phyloP scores from a whole-genome alignment of 2,329 filamentous ascomycete species.

The Trichoderma aggressivum region DNA sequence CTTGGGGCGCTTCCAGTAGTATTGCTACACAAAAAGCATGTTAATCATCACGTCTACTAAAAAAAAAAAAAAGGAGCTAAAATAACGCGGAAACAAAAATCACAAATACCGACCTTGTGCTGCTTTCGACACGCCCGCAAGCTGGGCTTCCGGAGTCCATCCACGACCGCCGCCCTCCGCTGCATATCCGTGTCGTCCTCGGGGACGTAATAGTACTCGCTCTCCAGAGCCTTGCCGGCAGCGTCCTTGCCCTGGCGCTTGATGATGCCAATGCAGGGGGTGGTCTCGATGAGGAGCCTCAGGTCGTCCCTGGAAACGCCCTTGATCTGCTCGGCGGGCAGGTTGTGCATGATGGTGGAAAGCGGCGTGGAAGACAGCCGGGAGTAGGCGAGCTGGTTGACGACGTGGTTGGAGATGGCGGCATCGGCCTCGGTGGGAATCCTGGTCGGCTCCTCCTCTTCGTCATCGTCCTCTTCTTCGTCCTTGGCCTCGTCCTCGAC shows the following conservation, averaged over 20 bases:
- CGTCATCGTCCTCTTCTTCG: slow-evolving; percentile 15
- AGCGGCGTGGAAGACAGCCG: slow-evolving; percentile 87
- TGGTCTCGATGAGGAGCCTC: slow-evolving; percentile 67
- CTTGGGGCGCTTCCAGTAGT: slow-evolving; percentile 64
- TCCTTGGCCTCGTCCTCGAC: slow-evolving; percentile 6
- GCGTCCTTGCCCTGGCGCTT: slow-evolving; percentile 90
- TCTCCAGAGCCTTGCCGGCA: slow-evolving; percentile 87
- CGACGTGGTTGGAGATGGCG: slow-evolving; percentile 73
- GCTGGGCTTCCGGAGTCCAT: slow-evolving; percentile 83
- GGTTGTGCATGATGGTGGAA: slow-evolving; percentile 81
- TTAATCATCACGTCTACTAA: slow-evolving; percentile 21
- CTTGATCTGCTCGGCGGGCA: slow-evolving; percentile 61
- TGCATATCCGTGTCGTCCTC: slow-evolving; percentile 79
- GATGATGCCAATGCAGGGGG: slow-evolving; percentile 83
- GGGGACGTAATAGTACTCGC: slow-evolving; percentile 94
- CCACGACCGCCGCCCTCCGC: slow-evolving; percentile 76
- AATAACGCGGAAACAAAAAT: not conserved
- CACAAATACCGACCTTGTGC: slow-evolving; percentile 74
- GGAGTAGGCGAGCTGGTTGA: slow-evolving; percentile 94
- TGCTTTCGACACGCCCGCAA: slow-evolving; percentile 88
- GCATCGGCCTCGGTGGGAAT: slow-evolving; percentile 35
- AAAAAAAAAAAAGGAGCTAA: not conserved
- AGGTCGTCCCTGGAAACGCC: slow-evolving; percentile 62
- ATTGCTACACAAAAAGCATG: slow-evolving; percentile 51
- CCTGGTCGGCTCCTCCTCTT: not conserved